Percentiles rank a stretch among this genome's conserved stretches.
Conservation (phyloP, 2,329 filamentous ascomycete species). For the Camillea tinctor region DNA sequence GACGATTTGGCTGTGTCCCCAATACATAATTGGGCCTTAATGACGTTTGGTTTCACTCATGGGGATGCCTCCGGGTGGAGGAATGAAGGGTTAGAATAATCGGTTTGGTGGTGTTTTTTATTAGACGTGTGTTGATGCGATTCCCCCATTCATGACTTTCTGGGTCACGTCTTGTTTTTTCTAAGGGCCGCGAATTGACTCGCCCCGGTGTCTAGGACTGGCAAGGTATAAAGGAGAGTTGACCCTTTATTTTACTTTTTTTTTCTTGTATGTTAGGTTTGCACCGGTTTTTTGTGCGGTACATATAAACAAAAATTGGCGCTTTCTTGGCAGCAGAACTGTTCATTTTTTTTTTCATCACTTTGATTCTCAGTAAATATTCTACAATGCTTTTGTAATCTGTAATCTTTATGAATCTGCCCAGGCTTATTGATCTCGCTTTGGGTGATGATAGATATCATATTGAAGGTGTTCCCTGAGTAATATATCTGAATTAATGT, state of each 20-base stretch:
- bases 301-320: neutral
- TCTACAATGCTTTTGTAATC: too few relatives aligned
- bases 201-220: neutral
- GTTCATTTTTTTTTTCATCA: too few relatives aligned
- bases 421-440: too few relatives aligned
- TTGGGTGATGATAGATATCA: too few relatives aligned
- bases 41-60: neutral
- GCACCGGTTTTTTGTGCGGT: neutral
- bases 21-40: neutral
- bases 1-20: neutral
- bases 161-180: neutral
- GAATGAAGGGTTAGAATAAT: neutral
- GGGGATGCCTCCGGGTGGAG: neutral
- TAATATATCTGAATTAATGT: too few relatives aligned
- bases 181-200: neutral
- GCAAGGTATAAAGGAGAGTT: neutral
- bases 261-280: neutral
- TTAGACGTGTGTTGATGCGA: neutral
- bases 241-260: neutral
- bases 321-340: neutral
- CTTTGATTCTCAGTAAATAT: too few relatives aligned
- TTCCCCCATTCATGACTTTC: neutral
- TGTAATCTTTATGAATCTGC: too few relatives aligned
- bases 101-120: neutral
- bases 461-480: too few relatives aligned